Conservation (phyloP, 108 stramenopile species). For the Nitzschia putrida region DNA sequence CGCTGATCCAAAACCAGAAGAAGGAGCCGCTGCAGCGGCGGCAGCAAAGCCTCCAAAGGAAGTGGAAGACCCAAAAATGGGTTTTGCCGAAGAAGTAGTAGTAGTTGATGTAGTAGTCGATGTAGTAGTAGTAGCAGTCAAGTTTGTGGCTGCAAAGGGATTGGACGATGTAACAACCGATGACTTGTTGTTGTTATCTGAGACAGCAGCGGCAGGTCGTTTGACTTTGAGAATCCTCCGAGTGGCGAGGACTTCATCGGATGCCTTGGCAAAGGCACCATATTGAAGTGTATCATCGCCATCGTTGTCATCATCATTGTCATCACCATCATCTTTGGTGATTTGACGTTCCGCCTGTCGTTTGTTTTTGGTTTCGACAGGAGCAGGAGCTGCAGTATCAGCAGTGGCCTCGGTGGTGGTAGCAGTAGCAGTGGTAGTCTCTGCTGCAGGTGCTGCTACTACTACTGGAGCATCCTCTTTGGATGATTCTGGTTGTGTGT, state of each 20-base stretch:
- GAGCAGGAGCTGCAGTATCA: neutral
- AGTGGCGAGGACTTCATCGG: slow-evolving; percentile 31
- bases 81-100: slow-evolving; percentile 4
- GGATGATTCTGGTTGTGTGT: no score
- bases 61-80: slow-evolving; percentile 31
- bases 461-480: no score
- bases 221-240: slow-evolving; percentile 48
- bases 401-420: neutral
- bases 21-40: neutral
- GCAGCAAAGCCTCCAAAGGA: slow-evolving; percentile 27
- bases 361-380: slow-evolving; percentile 26
- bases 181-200: neutral
- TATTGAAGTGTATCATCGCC: neutral
- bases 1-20: neutral
- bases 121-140: neutral
- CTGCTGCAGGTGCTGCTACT: neutral
- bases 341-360: slow-evolving; percentile 47
- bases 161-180: slow-evolving; percentile 8
- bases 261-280: slow-evolving; percentile 32
- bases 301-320: slow-evolving; percentile 35
- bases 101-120: slow-evolving; percentile 4
- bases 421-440: neutral
- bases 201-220: slow-evolving; percentile 21
- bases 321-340: slow-evolving; percentile 51
- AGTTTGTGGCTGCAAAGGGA: slow-evolving; percentile 9